phyloP scores from a whole-genome alignment of 192 early-diverging fungal species.

The Coemansia sp. region DNA sequence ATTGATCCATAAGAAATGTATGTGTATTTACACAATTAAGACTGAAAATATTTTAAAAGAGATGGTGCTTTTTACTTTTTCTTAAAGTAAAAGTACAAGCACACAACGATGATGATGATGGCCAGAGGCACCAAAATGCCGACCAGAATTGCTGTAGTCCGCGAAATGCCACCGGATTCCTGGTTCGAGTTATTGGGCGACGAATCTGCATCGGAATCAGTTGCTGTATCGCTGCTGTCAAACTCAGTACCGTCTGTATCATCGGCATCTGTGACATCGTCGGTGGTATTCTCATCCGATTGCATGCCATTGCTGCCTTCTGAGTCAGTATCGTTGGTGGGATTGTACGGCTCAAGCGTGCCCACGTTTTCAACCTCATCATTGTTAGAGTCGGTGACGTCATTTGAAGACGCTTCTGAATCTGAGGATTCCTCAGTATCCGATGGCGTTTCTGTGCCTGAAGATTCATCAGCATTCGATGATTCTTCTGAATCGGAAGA shows the following conservation, averaged over 20 bases:
- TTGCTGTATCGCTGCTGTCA: neutral
- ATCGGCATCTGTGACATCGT: neutral
- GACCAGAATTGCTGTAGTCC: constrained; percentile 25
- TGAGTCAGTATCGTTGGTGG: neutral
- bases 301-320: neutral
- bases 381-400: no score
- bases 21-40: no score
- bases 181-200: constrained; percentile 10
- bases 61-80: constrained; percentile 8
- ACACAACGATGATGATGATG: constrained; percentile 20
- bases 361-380: no score
- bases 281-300: neutral
- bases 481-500: neutral
- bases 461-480: neutral
- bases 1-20: no score
- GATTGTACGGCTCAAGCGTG: neutral
- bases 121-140: constrained; percentile 27
- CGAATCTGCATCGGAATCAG: constrained; percentile 3
- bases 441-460: neutral
- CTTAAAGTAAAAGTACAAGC: constrained; percentile 32
- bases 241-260: neutral
- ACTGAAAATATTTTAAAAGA: no score
- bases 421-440: neutral
- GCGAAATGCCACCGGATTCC: constrained; percentile 20
- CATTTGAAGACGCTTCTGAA: no score